Evolutionary conservation across 192 early-diverging fungal genomes (phyloP).

Genomic region (Backusella circina): DNA sequence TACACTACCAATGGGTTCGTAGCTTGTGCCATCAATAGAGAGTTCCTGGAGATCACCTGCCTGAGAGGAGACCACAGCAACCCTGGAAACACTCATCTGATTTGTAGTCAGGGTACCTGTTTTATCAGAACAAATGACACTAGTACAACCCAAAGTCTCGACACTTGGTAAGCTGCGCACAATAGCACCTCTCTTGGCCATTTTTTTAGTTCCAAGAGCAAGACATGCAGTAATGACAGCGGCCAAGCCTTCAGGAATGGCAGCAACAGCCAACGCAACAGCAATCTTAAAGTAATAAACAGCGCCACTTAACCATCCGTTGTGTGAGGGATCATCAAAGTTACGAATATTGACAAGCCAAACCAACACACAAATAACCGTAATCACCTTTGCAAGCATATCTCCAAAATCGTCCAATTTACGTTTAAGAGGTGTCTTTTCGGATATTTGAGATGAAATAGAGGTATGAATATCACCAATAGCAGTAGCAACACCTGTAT

Average conservation of each 20-base stretch:
- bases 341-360: slow-evolving; percentile 98
- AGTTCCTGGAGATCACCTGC: slow-evolving; percentile 58
- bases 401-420: slow-evolving; percentile 97
- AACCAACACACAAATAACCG: slow-evolving; percentile 91
- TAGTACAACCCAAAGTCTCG: slow-evolving; percentile 96
- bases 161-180: slow-evolving; percentile 89
- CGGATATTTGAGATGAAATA: slow-evolving; percentile 78
- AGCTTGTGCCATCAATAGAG: slow-evolving; percentile 80
- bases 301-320: slow-evolving; percentile 93
- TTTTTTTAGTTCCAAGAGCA: slow-evolving; percentile 95
- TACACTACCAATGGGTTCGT: slow-evolving; percentile 79
- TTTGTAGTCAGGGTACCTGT: slow-evolving; percentile 99
- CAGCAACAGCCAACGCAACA: slow-evolving; percentile 96
- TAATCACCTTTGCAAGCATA: slow-evolving; percentile 75
- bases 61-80: slow-evolving; percentile 52
- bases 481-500: slow-evolving; percentile 84
- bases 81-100: slow-evolving; percentile 88
- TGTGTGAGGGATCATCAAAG: slow-evolving; percentile 85
- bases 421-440: slow-evolving; percentile 94
- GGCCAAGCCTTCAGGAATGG: slow-evolving; percentile 98
- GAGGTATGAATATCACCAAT: slow-evolving; percentile 93
- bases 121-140: slow-evolving; percentile 99
- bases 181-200: slow-evolving; percentile 96
- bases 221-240: slow-evolving; percentile 98
- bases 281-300: slow-evolving; percentile 99